Evolutionary conservation across 1,139 yeast genomes (phyloP).

Genomic region (Debaryomyces sp.): DNA sequence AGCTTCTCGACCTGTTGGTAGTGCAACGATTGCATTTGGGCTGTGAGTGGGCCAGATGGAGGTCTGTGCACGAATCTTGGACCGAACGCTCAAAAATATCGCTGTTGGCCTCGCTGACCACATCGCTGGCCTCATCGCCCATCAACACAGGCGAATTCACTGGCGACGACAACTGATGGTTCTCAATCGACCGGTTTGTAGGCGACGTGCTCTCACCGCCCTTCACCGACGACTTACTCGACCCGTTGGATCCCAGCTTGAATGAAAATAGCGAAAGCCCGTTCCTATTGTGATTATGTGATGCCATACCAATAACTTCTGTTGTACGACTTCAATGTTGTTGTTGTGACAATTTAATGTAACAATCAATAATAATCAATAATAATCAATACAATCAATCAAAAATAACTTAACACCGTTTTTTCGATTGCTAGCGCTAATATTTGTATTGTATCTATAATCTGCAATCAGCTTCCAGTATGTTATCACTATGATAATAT

Average conservation of each 20-base stretch:
- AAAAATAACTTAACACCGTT: background rate
- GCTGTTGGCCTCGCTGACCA: background rate
- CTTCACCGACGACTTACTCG: slow-evolving; percentile 5
- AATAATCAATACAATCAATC: background rate
- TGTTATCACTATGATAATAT: background rate
- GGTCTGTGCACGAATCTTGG: slow-evolving; percentile 41
- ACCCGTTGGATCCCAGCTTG: slow-evolving; percentile 5
- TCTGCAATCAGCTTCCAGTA: background rate
- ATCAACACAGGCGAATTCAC: slow-evolving; percentile 13
- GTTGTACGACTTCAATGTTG: background rate
- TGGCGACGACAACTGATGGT: slow-evolving; percentile 16
- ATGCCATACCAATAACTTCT: background rate
- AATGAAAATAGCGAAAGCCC: slow-evolving; percentile 8
- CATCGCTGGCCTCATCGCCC: slow-evolving; percentile 1
- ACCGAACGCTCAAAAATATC: slow-evolving; percentile 64
- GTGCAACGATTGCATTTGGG: slow-evolving; percentile 19
- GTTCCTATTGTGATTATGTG: slow-evolving; percentile 1
- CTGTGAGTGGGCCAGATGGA: slow-evolving; percentile 17
- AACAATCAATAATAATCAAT: slow-evolving; percentile 1
- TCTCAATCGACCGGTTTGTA: slow-evolving; percentile 1
- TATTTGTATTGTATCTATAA: background rate
- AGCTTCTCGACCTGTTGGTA: slow-evolving; percentile 22
- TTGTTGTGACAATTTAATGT: slow-evolving; percentile 1
- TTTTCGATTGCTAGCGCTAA: background rate
- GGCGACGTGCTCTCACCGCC: slow-evolving; percentile 8